Conservation (phyloP, 176 grass and related monocot species). For the Coix lacrymajobi region DNA sequence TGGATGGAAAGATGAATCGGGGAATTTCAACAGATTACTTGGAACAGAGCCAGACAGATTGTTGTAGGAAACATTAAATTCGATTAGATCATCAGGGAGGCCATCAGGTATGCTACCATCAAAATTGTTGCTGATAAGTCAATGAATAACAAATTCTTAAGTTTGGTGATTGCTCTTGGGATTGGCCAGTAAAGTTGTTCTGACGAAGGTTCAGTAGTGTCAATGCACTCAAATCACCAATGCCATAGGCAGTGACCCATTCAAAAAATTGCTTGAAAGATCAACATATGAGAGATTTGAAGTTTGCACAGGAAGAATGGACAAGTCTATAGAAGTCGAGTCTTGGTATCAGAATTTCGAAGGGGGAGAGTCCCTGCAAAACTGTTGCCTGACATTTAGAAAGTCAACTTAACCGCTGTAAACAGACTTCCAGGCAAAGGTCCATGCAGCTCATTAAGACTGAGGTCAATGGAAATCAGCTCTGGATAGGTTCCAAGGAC, state of each 20-base stretch:
- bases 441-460: conserved; percentile 68
- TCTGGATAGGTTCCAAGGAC: conserved; percentile 80
- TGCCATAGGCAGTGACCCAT: conserved; percentile 44
- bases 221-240: conserved; percentile 52
- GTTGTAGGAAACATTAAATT: conserved; percentile 83
- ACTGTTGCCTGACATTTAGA: conserved; percentile 74
- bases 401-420: conserved; percentile 53
- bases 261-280: conserved; percentile 78
- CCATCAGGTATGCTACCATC: conserved; percentile 62
- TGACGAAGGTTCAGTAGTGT: conserved; percentile 45
- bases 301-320: conserved; percentile 31
- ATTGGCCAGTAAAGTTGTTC: conserved; percentile 76
- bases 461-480: conserved; percentile 63
- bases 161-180: conserved; percentile 51
- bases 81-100: conserved; percentile 55
- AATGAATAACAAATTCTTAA: conserved; percentile 58
- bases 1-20: conserved; percentile 91
- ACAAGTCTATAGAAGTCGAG: conserved; percentile 32
- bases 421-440: conserved; percentile 60
- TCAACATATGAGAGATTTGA: conserved; percentile 73
- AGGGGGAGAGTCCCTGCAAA: conserved; percentile 56
- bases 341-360: conserved; percentile 28
- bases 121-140: conserved; percentile 80
- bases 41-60: conserved; percentile 75
- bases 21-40: conserved; percentile 70